Conservation (phyloP, 306 rosid species). For the Glycine soja region DNA sequence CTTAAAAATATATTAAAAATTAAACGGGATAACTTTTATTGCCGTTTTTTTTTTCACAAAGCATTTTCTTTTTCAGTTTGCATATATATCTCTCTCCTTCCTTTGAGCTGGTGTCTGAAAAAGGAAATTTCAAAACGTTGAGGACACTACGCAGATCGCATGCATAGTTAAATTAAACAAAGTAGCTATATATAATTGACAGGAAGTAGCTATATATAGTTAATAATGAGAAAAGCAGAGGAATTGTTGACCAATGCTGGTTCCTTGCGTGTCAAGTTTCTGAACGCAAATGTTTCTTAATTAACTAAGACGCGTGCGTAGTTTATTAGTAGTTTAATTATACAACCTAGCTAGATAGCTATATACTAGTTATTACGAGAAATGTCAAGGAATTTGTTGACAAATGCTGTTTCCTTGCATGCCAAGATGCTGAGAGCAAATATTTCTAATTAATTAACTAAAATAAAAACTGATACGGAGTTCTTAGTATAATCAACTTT, state of each 20-base stretch:
- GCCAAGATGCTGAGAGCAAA: constrained; percentile 49
- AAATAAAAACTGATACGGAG: neutral
- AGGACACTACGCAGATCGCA: too few species aligned
- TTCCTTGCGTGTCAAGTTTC: constrained; percentile 20
- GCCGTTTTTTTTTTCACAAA: neutral
- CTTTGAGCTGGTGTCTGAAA: neutral
- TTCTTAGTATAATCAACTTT: constrained; percentile 12
- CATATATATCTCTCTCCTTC: neutral
- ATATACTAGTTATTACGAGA: neutral
- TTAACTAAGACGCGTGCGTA: constrained; percentile 3
- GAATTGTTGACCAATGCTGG: neutral
- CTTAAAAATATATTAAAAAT: too few species aligned
- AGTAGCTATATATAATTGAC: neutral
- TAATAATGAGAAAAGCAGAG: neutral
- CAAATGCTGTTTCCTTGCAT: constrained; percentile 53
- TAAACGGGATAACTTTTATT: too few species aligned
- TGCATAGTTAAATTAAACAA: too few species aligned
- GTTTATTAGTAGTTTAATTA: neutral
- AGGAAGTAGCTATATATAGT: too few species aligned
- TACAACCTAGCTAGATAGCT: neutral
- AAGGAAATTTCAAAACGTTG: neutral
- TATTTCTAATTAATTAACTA: constrained; percentile 26
- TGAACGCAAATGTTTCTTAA: neutral
- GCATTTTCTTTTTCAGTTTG: neutral
- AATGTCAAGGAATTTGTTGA: constrained; percentile 41